Evolutionary conservation across 768 basidiomycete species (phyloP).

Genomic region (Leccinum variicolor): DNA sequence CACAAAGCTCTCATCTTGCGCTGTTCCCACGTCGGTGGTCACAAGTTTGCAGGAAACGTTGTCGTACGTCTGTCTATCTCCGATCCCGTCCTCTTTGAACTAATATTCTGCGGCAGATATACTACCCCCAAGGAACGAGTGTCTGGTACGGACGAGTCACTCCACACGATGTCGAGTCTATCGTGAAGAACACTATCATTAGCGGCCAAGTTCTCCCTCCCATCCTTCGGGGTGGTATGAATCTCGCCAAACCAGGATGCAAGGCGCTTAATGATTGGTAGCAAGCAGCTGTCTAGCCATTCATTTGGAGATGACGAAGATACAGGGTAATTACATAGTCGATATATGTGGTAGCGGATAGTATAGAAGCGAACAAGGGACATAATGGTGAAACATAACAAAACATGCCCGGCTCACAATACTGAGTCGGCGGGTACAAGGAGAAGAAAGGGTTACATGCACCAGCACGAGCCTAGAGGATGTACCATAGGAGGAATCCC

Average conservation of each 20-base stretch:
- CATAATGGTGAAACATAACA: constrained; percentile 2
- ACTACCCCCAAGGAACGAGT: constrained; percentile 79
- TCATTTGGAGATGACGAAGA: constrained; percentile 1
- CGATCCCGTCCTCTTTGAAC: not conserved
- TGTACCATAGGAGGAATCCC: constrained; percentile 13
- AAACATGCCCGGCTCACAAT: constrained; percentile 1
- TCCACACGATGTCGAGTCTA: constrained; percentile 81
- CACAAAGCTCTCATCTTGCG: constrained; percentile 80
- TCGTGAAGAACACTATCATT: constrained; percentile 85
- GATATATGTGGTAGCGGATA: constrained; percentile 26
- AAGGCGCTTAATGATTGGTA: constrained; percentile 73
- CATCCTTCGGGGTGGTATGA: constrained; percentile 82
- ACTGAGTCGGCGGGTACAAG: constrained; percentile 6
- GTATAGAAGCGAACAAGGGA: constrained; percentile 15
- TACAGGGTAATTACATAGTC: constrained; percentile 22
- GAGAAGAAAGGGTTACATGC: constrained; percentile 1
- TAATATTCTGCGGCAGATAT: constrained; percentile 51
- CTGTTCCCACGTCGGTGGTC: constrained; percentile 90
- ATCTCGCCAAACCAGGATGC: constrained; percentile 69
- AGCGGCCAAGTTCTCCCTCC: constrained; percentile 80
- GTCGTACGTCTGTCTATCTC: constrained; percentile 56
- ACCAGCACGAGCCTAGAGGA: not conserved
- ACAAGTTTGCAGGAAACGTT: constrained; percentile 89
- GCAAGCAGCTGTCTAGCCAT: constrained; percentile 3
- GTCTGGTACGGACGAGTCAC: constrained; percentile 96